A percentile compares a stretch with the other conserved stretches of the same genome.
phyloP scores from a whole-genome alignment of 2,329 filamentous ascomycete genomes.

The Myrmaecium sp. region DNA sequence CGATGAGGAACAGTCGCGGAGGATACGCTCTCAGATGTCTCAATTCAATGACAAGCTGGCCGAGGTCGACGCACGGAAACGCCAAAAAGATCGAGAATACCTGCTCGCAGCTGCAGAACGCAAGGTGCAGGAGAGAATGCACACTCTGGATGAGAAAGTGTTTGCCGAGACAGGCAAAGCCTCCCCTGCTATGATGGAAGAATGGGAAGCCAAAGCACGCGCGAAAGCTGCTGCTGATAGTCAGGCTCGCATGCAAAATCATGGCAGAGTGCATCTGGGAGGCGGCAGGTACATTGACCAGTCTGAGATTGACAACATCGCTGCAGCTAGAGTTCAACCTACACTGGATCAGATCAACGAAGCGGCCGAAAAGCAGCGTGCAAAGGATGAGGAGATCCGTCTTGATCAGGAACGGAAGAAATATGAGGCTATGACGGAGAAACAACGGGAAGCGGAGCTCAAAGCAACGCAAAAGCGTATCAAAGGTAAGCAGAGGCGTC shows the following conservation, averaged over 20 bases:
- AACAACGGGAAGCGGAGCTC: slow-evolving; percentile 28
- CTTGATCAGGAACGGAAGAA: slow-evolving; percentile 49
- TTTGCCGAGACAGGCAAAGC: slow-evolving; percentile 61
- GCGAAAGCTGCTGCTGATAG: slow-evolving; percentile 50
- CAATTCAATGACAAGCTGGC: slow-evolving; percentile 52
- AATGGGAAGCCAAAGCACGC: slow-evolving; percentile 67
- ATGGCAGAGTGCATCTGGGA: slow-evolving; percentile 52
- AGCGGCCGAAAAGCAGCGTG: slow-evolving; percentile 55
- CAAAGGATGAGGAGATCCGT: slow-evolving; percentile 44
- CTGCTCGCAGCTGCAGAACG: slow-evolving; percentile 66
- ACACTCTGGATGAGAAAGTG: slow-evolving; percentile 67
- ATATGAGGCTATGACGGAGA: slow-evolving; percentile 40
- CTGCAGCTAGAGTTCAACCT: slow-evolving; percentile 60
- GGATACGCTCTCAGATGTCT: slow-evolving; percentile 65
- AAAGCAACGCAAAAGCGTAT: slow-evolving; percentile 30
- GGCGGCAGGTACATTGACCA: slow-evolving; percentile 67
- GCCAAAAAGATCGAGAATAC: slow-evolving; percentile 55
- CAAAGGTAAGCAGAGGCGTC: slow-evolving; percentile 35
- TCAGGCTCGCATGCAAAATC: slow-evolving; percentile 39
- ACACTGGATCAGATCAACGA: slow-evolving; percentile 72
- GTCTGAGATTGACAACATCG: slow-evolving; percentile 63
- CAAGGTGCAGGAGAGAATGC: slow-evolving; percentile 66
- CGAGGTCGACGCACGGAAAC: slow-evolving; percentile 56
- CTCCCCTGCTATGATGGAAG: slow-evolving; percentile 47
- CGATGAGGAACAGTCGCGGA: slow-evolving; percentile 51